These are phyloP conservation scores for Cryptosporidium canis DNA, from an alignment of 169 alveolate genomes.

Conservation along the genomic window DNA sequence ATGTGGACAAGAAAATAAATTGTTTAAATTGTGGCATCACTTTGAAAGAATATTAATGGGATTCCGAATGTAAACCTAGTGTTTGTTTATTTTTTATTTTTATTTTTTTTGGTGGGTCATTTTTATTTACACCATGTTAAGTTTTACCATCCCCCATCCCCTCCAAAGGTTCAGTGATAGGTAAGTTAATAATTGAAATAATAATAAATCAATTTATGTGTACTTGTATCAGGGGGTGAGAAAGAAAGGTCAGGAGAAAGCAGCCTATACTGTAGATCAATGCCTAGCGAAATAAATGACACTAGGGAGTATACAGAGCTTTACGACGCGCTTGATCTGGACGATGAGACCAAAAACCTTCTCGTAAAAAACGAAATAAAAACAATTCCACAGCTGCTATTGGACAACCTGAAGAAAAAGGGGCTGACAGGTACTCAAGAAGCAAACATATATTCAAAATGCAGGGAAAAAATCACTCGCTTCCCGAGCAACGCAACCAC, in stretches of 20 bases:
- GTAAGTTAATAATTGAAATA: not conserved
- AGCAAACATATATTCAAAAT: constrained; percentile 11
- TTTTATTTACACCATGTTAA: not conserved
- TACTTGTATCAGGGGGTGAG: not conserved
- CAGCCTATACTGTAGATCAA: not conserved
- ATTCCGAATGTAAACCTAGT: not conserved
- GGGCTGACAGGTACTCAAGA: not conserved
- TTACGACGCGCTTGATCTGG: constrained; percentile 20
- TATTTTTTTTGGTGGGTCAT: not conserved
- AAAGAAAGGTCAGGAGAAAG: not conserved
- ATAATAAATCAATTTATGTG: not conserved
- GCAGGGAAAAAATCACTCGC: constrained; percentile 53
- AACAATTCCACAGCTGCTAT: constrained; percentile 51
- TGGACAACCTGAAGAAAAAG: constrained; percentile 14
- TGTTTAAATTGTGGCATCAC: not conserved
- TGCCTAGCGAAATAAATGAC: not conserved
- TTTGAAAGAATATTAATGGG: not conserved
- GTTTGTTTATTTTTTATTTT: not conserved
- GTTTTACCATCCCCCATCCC: not conserved
- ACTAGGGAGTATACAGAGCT: not conserved
- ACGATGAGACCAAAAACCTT: not conserved
- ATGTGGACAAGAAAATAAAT: not conserved
- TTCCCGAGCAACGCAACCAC: not conserved
- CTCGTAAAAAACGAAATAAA: constrained; percentile 1
- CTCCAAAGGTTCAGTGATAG: not conserved